Evolutionary conservation across 208 protist species (phyloP).

Genomic region (Vickermania spadyakhi): DNA sequence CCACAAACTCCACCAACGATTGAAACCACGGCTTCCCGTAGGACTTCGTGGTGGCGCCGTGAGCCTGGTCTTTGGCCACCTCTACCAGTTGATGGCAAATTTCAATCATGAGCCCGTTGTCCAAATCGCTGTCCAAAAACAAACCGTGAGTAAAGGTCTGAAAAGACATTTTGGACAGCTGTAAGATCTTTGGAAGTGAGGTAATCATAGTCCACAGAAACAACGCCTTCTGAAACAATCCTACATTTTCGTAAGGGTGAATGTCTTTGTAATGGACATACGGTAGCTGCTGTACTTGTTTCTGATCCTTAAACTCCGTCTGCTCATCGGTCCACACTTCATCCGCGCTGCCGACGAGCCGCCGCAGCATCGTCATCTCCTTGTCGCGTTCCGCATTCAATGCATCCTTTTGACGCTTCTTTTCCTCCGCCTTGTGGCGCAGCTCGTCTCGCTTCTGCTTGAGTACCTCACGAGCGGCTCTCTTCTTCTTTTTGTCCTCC

Average conservation of each 20-base stretch:
- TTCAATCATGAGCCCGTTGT: constrained; percentile 82
- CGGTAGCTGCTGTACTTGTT: constrained; percentile 13
- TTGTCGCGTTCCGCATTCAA: constrained; percentile 57
- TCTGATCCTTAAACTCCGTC: too few relatives aligned
- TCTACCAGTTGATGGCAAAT: constrained; percentile 41
- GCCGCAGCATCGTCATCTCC: constrained; percentile 17
- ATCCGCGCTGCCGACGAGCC: constrained; percentile 24
- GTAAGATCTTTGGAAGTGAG: constrained; percentile 47
- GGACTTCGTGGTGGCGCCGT: constrained; percentile 15
- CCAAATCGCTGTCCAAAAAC: constrained; percentile 36
- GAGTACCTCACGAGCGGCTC: constrained; percentile 30
- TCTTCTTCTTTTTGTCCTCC: constrained; percentile 46
- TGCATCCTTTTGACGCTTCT: constrained; percentile 33
- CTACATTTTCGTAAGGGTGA: constrained; percentile 25
- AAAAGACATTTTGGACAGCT: constrained; percentile 77
- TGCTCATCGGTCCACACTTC: constrained; percentile 5
- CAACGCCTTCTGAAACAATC: constrained; percentile 57
- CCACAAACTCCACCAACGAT: constrained; percentile 64
- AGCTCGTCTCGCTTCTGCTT: constrained; percentile 63
- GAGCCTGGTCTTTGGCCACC: constrained; percentile 17
- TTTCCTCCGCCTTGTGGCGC: constrained; percentile 26
- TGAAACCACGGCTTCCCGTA: constrained; percentile 77
- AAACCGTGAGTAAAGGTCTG: constrained; percentile 60
- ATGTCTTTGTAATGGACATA: constrained; percentile 40
- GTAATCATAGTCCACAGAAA: constrained; percentile 69